Evolutionary conservation across 306 rosid genomes (phyloP), one percentile per base, ranked within the genome.

Genomic region (Senna siamea): DNA sequence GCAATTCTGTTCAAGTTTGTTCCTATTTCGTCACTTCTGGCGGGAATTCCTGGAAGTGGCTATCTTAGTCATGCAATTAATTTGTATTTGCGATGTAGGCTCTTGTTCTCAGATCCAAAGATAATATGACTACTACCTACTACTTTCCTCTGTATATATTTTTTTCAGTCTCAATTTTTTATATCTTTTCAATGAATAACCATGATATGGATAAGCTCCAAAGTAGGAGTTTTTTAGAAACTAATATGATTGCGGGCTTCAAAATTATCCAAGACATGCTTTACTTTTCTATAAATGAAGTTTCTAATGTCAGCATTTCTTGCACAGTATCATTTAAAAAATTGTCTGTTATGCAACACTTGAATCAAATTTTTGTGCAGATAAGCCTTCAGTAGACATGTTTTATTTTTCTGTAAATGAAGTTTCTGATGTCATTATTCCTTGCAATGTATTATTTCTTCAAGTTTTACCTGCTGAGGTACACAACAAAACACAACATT

Each of bases 61-160:
- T 93, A 91, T 88, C 98, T 93, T 17, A 91, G 92, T 78, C 98
- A 93, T 86, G 98, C 98, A 69, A 91, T 93, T 78, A 93, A 93
- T 87, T 83, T 93, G 86, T 93, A 93, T 80, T 82, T 91, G 53
- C 98, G 98, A 61, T 93, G 98, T 93, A 93, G 13, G 92, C 80
- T 52, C 47, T 73, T 73, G 23, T 59, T 51, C 60, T 72, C 60
- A 26, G 47, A 47, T 77, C 51, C 17, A 59, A 53, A 43, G 18
- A 54, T 28, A 30, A 40, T 76, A 13, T 48, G 26, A 19, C 51
- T 35, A 19, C 51, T 35, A 41, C 65, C 74, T 72, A 4, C 44
- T 9, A 20, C 34, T 22, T 72, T 66, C 47, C 13, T 58, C 65
- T 61, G 28, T 52, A 71, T 84, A 71, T 84, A 46, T 18, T 69